A percentile compares a stretch with the other conserved stretches of the same genome.
phyloP scores from a whole-genome alignment of 805 yeast genomes.

The Nakazawaea ernobii region DNA sequence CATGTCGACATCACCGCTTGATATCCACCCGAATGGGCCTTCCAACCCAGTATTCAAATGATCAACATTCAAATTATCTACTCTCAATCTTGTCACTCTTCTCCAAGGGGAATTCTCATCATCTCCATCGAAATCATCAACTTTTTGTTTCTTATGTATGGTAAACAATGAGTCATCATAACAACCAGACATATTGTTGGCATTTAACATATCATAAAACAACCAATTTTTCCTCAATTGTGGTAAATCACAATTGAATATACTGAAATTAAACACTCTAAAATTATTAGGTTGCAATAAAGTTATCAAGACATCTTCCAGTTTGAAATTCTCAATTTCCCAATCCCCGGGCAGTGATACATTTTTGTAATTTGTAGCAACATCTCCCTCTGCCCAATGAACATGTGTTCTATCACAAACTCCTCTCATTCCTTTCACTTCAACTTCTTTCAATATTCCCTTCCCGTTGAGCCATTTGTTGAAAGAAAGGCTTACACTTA shows the following conservation, averaged over 20 bases:
- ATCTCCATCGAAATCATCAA: slow-evolving; percentile 36
- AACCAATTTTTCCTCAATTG: slow-evolving; percentile 88
- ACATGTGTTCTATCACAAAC: slow-evolving; percentile 89
- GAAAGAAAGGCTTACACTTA: slow-evolving; percentile 74
- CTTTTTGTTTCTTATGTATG: slow-evolving; percentile 69
- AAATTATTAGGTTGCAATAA: slow-evolving; percentile 76
- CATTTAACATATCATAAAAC: slow-evolving; percentile 79
- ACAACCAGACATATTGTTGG: slow-evolving; percentile 81
- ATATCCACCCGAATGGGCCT: slow-evolving; percentile 98
- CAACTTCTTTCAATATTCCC: slow-evolving; percentile 79
- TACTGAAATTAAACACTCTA: slow-evolving; percentile 79
- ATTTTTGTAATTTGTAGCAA: slow-evolving; percentile 75
- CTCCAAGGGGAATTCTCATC: slow-evolving; percentile 35
- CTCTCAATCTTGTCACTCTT: slow-evolving; percentile 69
- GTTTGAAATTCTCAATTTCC: slow-evolving; percentile 74
- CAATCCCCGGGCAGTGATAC: slow-evolving; percentile 82
- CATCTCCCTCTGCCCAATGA: slow-evolving; percentile 73
- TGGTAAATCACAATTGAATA: slow-evolving; percentile 81
- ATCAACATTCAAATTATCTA: slow-evolving; percentile 80
- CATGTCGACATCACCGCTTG: slow-evolving; percentile 88
- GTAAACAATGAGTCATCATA: slow-evolving; percentile 93
- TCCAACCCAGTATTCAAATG: slow-evolving; percentile 85
- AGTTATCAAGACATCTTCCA: slow-evolving; percentile 83
- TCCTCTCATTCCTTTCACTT: slow-evolving; percentile 83
- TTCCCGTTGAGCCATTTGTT: slow-evolving; percentile 85